These are phyloP conservation scores for Boletus reticulatus DNA, from an alignment of 768 basidiomycete genomes.

Conservation along the genomic window DNA sequence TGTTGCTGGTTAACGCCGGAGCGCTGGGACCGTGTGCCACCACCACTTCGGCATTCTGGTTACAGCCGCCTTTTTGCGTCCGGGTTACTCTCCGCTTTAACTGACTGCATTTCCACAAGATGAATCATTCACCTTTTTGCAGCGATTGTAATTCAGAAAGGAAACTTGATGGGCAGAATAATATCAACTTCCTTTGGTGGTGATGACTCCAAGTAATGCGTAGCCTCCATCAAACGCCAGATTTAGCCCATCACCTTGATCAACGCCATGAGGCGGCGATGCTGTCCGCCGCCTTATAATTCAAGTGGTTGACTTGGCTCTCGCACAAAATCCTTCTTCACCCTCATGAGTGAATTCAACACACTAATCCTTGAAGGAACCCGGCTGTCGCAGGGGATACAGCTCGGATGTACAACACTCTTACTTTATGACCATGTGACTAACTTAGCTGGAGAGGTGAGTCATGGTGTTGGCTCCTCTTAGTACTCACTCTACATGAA, in stretches of 20 bases:
- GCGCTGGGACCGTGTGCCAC: too few species aligned
- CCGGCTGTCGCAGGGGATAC: not conserved
- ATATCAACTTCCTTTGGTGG: not conserved
- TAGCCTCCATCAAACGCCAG: not conserved
- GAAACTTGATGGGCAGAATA: not conserved
- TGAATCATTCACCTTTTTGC: not conserved
- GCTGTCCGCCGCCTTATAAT: not conserved
- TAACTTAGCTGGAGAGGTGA: slow-evolving; percentile 5
- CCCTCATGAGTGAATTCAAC: not conserved
- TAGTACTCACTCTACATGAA: not conserved
- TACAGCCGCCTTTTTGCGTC: too few species aligned
- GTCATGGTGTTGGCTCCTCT: not conserved
- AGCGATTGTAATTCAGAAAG: not conserved
- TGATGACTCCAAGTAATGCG: not conserved
- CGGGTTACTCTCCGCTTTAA: too few species aligned
- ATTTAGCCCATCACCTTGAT: not conserved
- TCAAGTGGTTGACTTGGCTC: not conserved
- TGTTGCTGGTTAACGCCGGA: too few species aligned
- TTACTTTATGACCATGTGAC: slow-evolving; percentile 13
- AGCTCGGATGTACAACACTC: slow-evolving; percentile 3
- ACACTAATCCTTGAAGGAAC: not conserved
- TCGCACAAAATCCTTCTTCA: not conserved
- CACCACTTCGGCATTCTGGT: too few species aligned
- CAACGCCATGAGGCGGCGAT: not conserved
- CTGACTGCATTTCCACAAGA: too few species aligned